Evolutionary conservation across 2,329 filamentous ascomycete species (phyloP).

Genomic region (Sporothrix brunneoviolacea): DNA sequence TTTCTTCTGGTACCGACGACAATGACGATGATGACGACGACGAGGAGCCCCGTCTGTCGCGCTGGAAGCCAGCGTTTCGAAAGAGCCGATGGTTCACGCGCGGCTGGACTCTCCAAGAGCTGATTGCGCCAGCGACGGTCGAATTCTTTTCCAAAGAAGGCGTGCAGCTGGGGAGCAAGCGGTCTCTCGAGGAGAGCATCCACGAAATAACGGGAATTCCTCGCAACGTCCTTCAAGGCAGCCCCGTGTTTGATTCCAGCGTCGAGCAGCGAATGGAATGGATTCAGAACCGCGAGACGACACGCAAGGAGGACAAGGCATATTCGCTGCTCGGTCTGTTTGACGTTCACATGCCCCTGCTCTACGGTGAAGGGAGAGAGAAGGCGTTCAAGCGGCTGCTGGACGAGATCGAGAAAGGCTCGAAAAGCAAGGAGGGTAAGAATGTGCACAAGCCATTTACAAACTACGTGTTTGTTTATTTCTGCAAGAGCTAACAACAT

Average conservation of each 20-base stretch:
- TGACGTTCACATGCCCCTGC: constrained; percentile 13
- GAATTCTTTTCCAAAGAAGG: background rate
- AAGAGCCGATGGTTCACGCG: background rate
- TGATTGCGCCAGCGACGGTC: background rate
- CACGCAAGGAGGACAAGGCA: constrained; percentile 8
- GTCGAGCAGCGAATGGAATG: constrained; percentile 8
- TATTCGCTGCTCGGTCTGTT: constrained; percentile 12
- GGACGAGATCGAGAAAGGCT: background rate
- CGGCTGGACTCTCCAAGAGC: constrained; percentile 3
- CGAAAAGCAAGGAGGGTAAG: too few relatives aligned
- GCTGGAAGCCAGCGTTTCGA: background rate
- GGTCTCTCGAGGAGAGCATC: background rate
- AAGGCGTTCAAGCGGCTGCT: constrained; percentile 6
- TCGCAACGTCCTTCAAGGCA: background rate
- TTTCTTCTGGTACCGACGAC: background rate
- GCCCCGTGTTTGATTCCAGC: background rate
- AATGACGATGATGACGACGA: too few relatives aligned
- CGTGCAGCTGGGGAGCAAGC: background rate
- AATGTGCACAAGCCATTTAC: too few relatives aligned
- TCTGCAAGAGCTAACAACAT: too few relatives aligned
- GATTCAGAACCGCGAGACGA: constrained; percentile 8
- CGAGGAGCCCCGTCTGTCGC: too few relatives aligned
- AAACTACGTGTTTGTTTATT: too few relatives aligned
- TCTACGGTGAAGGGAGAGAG: constrained; percentile 11
- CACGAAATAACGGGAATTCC: background rate